phyloP scores from a whole-genome alignment of 768 basidiomycete genomes.

The Trametes maxima region DNA sequence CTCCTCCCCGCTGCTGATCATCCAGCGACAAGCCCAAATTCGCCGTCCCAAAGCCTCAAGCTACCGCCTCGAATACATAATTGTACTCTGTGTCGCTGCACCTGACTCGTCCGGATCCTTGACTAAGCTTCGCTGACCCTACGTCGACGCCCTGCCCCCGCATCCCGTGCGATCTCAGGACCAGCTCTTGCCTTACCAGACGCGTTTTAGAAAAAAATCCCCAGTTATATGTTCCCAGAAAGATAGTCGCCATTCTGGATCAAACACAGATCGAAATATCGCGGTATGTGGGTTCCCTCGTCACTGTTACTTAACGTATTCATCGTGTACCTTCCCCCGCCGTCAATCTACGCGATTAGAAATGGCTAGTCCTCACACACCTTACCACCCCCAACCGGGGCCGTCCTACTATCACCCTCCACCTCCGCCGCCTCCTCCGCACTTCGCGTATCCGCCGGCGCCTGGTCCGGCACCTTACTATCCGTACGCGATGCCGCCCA shows the following conservation, averaged over 20 bases:
- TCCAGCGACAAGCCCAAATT: neutral
- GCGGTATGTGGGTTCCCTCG: conserved; percentile 1
- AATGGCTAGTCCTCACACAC: conserved; percentile 37
- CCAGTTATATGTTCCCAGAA: conserved; percentile 8
- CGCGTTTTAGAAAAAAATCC: neutral
- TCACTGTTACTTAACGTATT: neutral
- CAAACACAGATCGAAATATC: neutral
- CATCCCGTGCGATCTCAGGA: conserved; percentile 7
- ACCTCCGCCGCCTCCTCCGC: conserved; percentile 25
- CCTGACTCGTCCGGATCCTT: neutral
- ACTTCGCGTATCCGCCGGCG: conserved; percentile 27
- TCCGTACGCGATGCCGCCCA: conserved; percentile 40
- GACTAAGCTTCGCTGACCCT: neutral
- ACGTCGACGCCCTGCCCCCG: neutral
- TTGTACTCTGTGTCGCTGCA: neutral
- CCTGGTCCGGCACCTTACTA: conserved; percentile 34
- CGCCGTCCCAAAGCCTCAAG: neutral
- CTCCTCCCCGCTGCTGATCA: neutral
- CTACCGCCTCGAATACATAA: neutral
- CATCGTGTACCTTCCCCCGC: neutral
- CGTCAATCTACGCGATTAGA: neutral
- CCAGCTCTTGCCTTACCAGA: neutral
- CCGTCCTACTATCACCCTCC: conserved; percentile 35
- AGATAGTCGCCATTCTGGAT: conserved; percentile 14
- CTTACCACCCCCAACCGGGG: conserved; percentile 36